Base-by-base conservation (phyloP, 495 filamentous ascomycete genomes). In the Neurospora sp. region DNA sequence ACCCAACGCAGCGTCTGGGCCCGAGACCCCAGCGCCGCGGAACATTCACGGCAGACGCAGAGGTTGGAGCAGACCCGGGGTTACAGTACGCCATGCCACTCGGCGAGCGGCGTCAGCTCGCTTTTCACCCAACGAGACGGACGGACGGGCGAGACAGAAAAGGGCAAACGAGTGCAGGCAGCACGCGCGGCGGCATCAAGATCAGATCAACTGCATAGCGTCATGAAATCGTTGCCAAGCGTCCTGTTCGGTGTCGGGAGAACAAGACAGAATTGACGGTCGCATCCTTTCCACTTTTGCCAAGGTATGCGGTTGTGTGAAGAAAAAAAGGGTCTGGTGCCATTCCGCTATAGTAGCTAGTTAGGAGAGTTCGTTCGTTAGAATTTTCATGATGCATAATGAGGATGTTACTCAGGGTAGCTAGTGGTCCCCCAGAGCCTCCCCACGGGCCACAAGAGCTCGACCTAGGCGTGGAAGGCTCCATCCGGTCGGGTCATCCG, bases 401-500 rank as follows among this genome's bases (percentile, higher is more conserved):
- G 54, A 66, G 54, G 28, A 48, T 66, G 39, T 69, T 69, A 42
- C 45, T 21, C n/a, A 34, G 31, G 13, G 24, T 48, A 71, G 24
- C 36, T 31, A 39, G 28, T 39, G n/a, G 34, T 48, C 71, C 17
- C 42, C 40, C 76, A 43, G 71, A 71, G 70, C 54, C 72, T 42
- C 59, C 40, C 69, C 36, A 73, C 8, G 62, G 36, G 15, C 71
- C 34, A 54, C 62, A 17, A 21, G 1, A 36, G 45, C 69, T 74
- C 73, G 69, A 48, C 71, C 62, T 72, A 38, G 72, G 72, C 48
- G 17, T 43, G 40, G 43, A 39, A 43, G 73, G 74, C 72, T 70
- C 74, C 73, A 71, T 73, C 76, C 76, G 74, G 71, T 71, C 71
- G 70, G 73, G 24, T 71, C 70, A 79, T 77, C 77, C 77, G 78